Evolutionary conservation across 306 rosid species (phyloP).

Genomic region (Medicago lupulina): DNA sequence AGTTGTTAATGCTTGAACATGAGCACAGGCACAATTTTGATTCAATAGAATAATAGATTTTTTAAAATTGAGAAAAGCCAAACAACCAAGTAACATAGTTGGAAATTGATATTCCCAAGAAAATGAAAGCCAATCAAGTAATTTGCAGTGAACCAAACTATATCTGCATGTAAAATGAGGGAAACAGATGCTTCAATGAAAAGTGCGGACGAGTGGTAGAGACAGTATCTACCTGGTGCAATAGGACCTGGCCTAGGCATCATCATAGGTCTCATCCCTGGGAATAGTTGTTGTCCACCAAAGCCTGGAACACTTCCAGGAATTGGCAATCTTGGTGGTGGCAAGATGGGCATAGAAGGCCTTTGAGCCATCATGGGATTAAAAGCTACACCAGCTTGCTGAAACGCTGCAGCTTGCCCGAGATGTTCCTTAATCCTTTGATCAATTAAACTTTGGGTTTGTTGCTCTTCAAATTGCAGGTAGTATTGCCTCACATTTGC

Average conservation of each 20-base stretch:
- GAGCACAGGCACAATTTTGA: slow-evolving; percentile 1
- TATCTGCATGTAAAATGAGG: slow-evolving; percentile 14
- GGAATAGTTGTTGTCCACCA: slow-evolving; percentile 57
- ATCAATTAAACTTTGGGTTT: slow-evolving; percentile 91
- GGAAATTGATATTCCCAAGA: slow-evolving; percentile 1
- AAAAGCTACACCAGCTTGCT: slow-evolving; percentile 89
- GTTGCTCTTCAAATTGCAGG: slow-evolving; percentile 97
- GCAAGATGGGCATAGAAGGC: slow-evolving; percentile 52
- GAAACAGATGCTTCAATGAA: slow-evolving; percentile 13
- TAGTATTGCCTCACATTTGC: slow-evolving; percentile 90
- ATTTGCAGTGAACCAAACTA: not conserved
- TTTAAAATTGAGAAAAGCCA: not conserved
- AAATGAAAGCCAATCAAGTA: slow-evolving; percentile 14
- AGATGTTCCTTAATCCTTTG: slow-evolving; percentile 97
- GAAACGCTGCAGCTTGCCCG: slow-evolving; percentile 90
- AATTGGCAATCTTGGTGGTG: slow-evolving; percentile 69
- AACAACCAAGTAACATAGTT: not conserved
- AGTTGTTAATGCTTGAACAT: slow-evolving; percentile 15
- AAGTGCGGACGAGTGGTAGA: not conserved
- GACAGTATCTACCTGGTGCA: slow-evolving; percentile 64
- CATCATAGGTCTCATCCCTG: slow-evolving; percentile 83
- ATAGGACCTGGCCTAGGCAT: slow-evolving; percentile 78
- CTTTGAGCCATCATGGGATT: slow-evolving; percentile 67
- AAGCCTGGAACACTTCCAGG: slow-evolving; percentile 57
- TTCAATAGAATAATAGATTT: not conserved